Percentiles rank a stretch among this genome's conserved stretches.
Evolutionary conservation across 768 basidiomycete species (phyloP).

Genomic region (Cubamyces sp.): DNA sequence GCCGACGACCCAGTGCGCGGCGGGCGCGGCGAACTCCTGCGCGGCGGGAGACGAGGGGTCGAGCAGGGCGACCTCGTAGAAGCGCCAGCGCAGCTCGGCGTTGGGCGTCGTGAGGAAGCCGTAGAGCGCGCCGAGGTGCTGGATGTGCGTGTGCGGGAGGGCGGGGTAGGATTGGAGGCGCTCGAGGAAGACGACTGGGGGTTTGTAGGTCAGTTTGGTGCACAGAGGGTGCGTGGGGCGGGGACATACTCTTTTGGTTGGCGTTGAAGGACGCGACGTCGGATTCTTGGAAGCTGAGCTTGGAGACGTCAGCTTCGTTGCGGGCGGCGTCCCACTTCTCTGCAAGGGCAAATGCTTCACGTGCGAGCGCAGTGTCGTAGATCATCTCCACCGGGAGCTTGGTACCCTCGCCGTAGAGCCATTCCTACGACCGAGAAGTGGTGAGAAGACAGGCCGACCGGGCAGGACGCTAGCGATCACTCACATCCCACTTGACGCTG

Average conservation of each 20-base stretch:
- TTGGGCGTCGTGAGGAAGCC: slow-evolving; percentile 60
- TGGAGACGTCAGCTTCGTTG: slow-evolving; percentile 43
- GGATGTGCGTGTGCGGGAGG: slow-evolving; percentile 62
- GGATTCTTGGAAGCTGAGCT: slow-evolving; percentile 55
- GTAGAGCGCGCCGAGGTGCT: slow-evolving; percentile 60
- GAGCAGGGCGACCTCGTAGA: slow-evolving; percentile 71
- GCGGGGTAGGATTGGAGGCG: slow-evolving; percentile 65
- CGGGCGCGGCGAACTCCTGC: slow-evolving; percentile 52
- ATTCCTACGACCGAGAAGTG: slow-evolving; percentile 49
- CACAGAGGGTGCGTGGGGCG: neutral
- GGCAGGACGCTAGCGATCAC: slow-evolving; percentile 29
- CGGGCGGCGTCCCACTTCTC: slow-evolving; percentile 74
- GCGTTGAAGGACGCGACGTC: slow-evolving; percentile 72
- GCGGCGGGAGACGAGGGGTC: slow-evolving; percentile 54
- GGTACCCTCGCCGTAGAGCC: slow-evolving; percentile 81
- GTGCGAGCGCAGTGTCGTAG: slow-evolving; percentile 75
- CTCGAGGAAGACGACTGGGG: slow-evolving; percentile 81
- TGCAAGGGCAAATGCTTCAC: slow-evolving; percentile 72
- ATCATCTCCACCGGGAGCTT: slow-evolving; percentile 73
- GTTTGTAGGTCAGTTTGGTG: neutral
- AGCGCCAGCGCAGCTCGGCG: slow-evolving; percentile 77
- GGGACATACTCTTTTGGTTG: slow-evolving; percentile 70
- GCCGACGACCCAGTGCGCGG: slow-evolving; percentile 72
- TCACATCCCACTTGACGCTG: slow-evolving; percentile 77
- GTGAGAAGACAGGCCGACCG: neutral